Conservation (phyloP, 352 stramenopile genomes). For the Pythium rhizo-oryzae region DNA sequence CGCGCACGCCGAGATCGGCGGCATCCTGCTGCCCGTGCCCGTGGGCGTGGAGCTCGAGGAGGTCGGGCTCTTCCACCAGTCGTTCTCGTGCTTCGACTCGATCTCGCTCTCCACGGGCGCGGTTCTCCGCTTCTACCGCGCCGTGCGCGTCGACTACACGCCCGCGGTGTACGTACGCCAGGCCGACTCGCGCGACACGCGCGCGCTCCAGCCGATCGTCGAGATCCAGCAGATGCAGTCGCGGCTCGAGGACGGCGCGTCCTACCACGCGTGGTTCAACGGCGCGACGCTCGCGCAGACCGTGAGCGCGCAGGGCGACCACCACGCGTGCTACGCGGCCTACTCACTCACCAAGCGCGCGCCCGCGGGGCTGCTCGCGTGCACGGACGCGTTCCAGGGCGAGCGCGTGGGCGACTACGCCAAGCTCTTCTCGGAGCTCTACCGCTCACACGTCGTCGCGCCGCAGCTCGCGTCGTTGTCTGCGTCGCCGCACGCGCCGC, state of each 20-base stretch:
- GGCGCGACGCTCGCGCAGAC: conserved; percentile 25
- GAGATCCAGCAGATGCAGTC: conserved; percentile 38
- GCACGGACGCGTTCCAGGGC: conserved; percentile 46
- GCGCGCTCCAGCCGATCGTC: conserved; percentile 36
- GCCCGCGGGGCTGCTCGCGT: conserved; percentile 47
- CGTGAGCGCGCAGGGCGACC: conserved; percentile 51
- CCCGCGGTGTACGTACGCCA: conserved; percentile 41
- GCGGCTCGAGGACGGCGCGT: conserved; percentile 38
- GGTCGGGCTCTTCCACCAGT: conserved; percentile 59
- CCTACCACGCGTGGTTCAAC: conserved; percentile 51
- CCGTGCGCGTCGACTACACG: conserved; percentile 49
- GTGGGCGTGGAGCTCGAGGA: conserved; percentile 57
- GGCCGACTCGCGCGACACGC: conserved; percentile 26
- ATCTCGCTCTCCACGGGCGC: conserved; percentile 47
- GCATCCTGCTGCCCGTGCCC: conserved; percentile 53
- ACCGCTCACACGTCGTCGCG: conserved; percentile 39
- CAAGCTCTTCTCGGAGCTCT: conserved; percentile 65
- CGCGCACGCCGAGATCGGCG: conserved; percentile 39
- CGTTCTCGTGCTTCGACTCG: conserved; percentile 56
- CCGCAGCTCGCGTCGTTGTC: conserved; percentile 3
- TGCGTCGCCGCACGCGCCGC: background rate
- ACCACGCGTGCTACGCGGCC: conserved; percentile 58
- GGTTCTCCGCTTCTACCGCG: conserved; percentile 64
- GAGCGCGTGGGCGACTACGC: conserved; percentile 54
- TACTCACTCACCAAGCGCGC: conserved; percentile 38